phyloP scores from a whole-genome alignment of 108 stramenopile genomes.

The Stephanodiscus minutulus region DNA sequence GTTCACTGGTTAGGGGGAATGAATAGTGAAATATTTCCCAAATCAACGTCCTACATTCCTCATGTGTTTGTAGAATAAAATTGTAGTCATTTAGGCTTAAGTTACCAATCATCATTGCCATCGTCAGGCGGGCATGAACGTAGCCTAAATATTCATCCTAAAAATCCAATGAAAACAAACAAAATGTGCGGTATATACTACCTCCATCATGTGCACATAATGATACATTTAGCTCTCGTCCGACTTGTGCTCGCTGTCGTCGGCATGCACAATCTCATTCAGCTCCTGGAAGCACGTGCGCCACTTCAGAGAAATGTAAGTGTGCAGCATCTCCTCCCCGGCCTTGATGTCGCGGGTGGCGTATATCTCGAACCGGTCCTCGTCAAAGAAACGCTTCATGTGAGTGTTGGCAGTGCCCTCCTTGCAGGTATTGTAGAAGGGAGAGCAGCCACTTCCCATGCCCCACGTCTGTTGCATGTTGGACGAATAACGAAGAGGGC shows the following conservation, averaged over 20 bases:
- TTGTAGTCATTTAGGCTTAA: no score
- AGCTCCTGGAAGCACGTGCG: conserved; percentile 68
- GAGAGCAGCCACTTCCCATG: conserved; percentile 73
- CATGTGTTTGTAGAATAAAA: no score
- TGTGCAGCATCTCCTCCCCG: conserved; percentile 74
- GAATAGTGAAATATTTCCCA: no score
- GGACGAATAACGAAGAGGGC: neutral
- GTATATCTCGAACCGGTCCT: conserved; percentile 70
- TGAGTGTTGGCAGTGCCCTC: conserved; percentile 70
- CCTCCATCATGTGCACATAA: no score
- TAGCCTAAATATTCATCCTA: no score
- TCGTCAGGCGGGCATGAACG: no score
- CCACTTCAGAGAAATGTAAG: conserved; percentile 76
- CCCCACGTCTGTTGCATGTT: conserved; percentile 54
- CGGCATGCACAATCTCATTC: conserved; percentile 65
- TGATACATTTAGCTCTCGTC: conserved; percentile 10
- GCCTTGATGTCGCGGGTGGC: conserved; percentile 67
- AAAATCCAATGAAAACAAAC: no score
- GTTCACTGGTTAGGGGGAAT: no score
- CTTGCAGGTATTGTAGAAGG: conserved; percentile 74
- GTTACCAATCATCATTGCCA: no score
- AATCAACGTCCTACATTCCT: no score
- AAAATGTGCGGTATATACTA: no score
- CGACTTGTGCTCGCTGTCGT: conserved; percentile 34
- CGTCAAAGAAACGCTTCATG: conserved; percentile 75